Evolutionary conservation across 306 rosid genomes (phyloP), one percentile per base, ranked within the genome.

Genomic region (Oemleria cerasiformis): DNA sequence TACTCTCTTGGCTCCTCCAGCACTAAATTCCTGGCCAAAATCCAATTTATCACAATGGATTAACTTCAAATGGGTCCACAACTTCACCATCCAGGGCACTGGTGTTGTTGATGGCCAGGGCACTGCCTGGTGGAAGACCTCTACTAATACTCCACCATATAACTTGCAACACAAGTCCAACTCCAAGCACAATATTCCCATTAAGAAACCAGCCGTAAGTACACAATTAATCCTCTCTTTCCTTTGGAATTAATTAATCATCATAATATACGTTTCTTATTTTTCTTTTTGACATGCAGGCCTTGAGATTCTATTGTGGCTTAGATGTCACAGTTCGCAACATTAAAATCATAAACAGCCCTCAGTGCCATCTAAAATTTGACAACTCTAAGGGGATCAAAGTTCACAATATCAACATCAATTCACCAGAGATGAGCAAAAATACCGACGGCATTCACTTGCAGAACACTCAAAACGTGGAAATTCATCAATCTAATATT

Each of bases 361-460:
- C 98, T 71, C 86, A 83, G 51, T 94, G 97, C 80, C 97, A 94
- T 84, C 81, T 94, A 30, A 94, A 94, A 71, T 91, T 91, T 71
- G 98, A 94, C 86, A 85, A 73, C 77, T 94, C 96, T 63, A 76
- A 78, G 40, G 73, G 85, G 36, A 82, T 94, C 50, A 66, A 83
- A 77, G 88, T 91, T 57, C 40, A 73, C 36, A 89, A 89, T 73
- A 85, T 94, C 44, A 89, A 90, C 38, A 91, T 94, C 64, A 87
- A 84, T 68, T 89, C 98, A 13, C 97, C 96, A 2, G 95, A 76
- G 72, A 80, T 76, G 59, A 94, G 98, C 73, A 95, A 92, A 65
- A 94, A 94, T 44, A 94, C 98, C 19, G 98, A 94, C 73, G 98
- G 96, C 8, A 91, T 94, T 85, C 98, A 91, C 84, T 68, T 94